These are phyloP conservation scores for Trichoderma gamsii DNA, from an alignment of 495 filamentous ascomycete species.

Conservation along the genomic window DNA sequence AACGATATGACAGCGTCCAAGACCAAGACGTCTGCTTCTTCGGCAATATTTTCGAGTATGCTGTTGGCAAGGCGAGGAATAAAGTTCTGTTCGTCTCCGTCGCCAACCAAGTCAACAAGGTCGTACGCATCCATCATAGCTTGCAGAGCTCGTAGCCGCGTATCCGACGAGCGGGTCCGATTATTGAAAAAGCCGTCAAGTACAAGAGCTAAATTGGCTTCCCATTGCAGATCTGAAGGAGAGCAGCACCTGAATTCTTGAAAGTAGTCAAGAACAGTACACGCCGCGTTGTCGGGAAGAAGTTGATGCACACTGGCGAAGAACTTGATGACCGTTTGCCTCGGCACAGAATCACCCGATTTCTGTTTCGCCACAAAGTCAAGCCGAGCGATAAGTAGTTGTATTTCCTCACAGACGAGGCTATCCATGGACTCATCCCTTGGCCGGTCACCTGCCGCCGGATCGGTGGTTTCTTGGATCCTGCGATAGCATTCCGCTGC, in stretches of 20 bases:
- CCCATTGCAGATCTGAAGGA: conserved; percentile 64
- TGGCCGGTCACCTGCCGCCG: not conserved
- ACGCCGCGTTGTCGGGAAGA: conserved; percentile 53
- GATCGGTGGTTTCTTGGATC: conserved; percentile 23
- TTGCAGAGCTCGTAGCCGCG: conserved; percentile 63
- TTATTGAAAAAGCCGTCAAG: conserved; percentile 62
- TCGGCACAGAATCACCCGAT: conserved; percentile 45
- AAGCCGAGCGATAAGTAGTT: conserved; percentile 32
- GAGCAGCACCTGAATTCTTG: conserved; percentile 59
- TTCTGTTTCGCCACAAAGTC: conserved; percentile 36
- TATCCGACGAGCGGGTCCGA: conserved; percentile 53
- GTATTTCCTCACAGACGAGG: conserved; percentile 26
- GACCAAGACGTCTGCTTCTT: conserved; percentile 48
- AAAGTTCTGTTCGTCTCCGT: conserved; percentile 42
- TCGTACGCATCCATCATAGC: conserved; percentile 63
- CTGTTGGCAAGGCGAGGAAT: conserved; percentile 38
- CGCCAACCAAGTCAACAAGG: conserved; percentile 48
- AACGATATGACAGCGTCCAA: conserved; percentile 48
- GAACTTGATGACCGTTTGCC: conserved; percentile 61
- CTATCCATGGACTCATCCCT: conserved; percentile 31
- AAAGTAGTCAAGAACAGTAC: conserved; percentile 53
- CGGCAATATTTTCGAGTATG: conserved; percentile 44
- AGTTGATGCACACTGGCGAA: conserved; percentile 54
- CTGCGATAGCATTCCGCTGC: conserved; percentile 37
- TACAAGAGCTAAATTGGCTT: conserved; percentile 54